Percentiles rank a stretch among this genome's conserved stretches.
Conservation (phyloP, 2,329 filamentous ascomycete genomes). For the Apiospora malaysiana region DNA sequence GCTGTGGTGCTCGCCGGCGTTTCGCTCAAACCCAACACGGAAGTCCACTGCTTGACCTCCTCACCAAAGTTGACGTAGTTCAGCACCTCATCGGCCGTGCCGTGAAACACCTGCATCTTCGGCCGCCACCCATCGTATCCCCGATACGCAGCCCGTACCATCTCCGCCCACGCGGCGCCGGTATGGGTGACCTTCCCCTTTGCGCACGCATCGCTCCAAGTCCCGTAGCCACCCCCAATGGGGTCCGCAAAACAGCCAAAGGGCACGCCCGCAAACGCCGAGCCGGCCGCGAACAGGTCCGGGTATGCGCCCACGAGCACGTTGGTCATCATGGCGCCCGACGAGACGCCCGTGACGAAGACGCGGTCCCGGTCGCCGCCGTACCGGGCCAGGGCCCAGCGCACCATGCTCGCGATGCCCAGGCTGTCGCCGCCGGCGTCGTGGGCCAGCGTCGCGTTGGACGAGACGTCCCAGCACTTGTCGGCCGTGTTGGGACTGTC, state of each 20-base stretch:
- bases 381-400: conserved; percentile 39
- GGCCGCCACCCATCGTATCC: conserved; percentile 57
- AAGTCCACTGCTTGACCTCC: conserved; percentile 59
- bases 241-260: conserved; percentile 56
- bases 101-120: conserved; percentile 64
- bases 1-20: conserved; percentile 35
- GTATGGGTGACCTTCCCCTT: conserved; percentile 50
- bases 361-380: conserved; percentile 52
- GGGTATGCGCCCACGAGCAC: conserved; percentile 58
- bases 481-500: conserved; percentile 28
- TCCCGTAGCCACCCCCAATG: conserved; percentile 35
- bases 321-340: conserved; percentile 63
- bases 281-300: conserved; percentile 56
- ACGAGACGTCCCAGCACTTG: conserved; percentile 39
- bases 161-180: conserved; percentile 40
- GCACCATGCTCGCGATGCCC: conserved; percentile 60
- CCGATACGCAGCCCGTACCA: conserved; percentile 52
- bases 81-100: conserved; percentile 56
- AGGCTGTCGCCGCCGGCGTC: conserved; percentile 57
- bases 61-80: conserved; percentile 59
- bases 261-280: conserved; percentile 50
- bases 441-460: conserved; percentile 52
- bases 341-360: conserved; percentile 56
- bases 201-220: conserved; percentile 61
- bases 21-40: conserved; percentile 42